phyloP scores from a whole-genome alignment of 169 alveolate genomes.

The Plasmodium reichenowi region DNA sequence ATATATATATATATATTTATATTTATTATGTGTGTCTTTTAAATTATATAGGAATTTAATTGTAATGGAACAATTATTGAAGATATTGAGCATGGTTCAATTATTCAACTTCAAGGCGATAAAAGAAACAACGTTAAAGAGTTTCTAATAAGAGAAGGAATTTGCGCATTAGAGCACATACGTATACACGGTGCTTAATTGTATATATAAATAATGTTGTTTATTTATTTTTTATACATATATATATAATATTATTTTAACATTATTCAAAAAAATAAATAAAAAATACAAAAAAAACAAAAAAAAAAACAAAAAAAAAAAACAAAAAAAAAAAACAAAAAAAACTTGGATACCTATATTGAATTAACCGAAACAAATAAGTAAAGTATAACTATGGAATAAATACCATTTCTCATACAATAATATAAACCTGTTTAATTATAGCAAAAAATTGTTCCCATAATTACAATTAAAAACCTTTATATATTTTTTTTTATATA shows the following conservation, averaged over 20 bases:
- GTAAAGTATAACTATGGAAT: too few species aligned
- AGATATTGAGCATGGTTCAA: slow-evolving; percentile 93
- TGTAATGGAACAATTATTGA: slow-evolving; percentile 95
- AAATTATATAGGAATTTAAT: slow-evolving; percentile 84
- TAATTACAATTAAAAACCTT: too few species aligned
- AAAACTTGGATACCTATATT: too few species aligned
- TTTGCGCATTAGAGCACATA: slow-evolving; percentile 90
- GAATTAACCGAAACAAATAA: too few species aligned
- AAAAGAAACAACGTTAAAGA: slow-evolving; percentile 91
- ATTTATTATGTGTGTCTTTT: slow-evolving; percentile 8
- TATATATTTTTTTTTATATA: too few species aligned
- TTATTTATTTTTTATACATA: slow-evolving; percentile 7
- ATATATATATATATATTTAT: neutral
- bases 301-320: too few species aligned
- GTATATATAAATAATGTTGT: neutral
- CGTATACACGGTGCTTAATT: slow-evolving; percentile 92
- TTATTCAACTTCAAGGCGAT: slow-evolving; percentile 92
- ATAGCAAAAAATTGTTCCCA: too few species aligned
- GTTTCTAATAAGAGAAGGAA: slow-evolving; percentile 91
- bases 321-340: too few species aligned
- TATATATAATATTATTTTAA: slow-evolving; percentile 3
- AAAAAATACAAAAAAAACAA: too few species aligned
- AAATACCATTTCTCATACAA: too few species aligned
- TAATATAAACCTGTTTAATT: too few species aligned
- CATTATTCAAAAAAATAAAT: too few species aligned